Base-by-base conservation (phyloP, 805 yeast genomes). In the Yarrowia keelungensis region DNA sequence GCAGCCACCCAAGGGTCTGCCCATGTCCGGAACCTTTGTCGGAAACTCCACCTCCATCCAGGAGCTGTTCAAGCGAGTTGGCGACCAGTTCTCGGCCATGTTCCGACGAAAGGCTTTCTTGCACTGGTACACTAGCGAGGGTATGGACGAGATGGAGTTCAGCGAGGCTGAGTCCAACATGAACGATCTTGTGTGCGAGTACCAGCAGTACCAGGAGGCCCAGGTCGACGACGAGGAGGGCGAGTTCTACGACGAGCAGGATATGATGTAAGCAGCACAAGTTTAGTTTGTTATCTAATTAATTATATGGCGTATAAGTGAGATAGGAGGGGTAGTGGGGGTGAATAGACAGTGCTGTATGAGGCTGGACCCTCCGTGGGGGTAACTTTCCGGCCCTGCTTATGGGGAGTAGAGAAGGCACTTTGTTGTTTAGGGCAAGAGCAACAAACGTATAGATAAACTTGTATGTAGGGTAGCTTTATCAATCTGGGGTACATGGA, bases 111-210 rank as follows among this genome's bases (percentile, higher is more conserved):
- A 89, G 80, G 97, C 97, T 72, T 92, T 92, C 87, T 88, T 92
- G 81, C 97, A 92, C 81, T 92, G 97, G 97, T 92, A 91, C 81
- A 90, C 95, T 10, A 85, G 89, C 74, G 97, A 92, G 81, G 97
- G 97, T 82, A 92, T 92, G 97, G 97, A 92, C 77, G 96, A 89
- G 81, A 85, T 88, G 84, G 97, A 92, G 82, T 92, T 92, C 80
- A 86, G 92, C 69, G 97, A 92, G 82, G 97, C 97, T 67, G 96
- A 91, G 81, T 88, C 94, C 68, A 90, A 92, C 79, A 87, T 92
- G 92, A 86, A 85, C 74, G 97, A 92, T 80, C 84, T 92, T 77
- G 92, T 92, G 69, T 86, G 88, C 76, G 97, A 92, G 81, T 88
- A 92, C 78, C 95, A 91, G 82, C 97, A 92, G 81, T 91, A 92